Percentiles rank a stretch among this genome's conserved stretches.
Evolutionary conservation across 805 yeast species (phyloP).

Genomic region (Saccharomyces paradoxus): DNA sequence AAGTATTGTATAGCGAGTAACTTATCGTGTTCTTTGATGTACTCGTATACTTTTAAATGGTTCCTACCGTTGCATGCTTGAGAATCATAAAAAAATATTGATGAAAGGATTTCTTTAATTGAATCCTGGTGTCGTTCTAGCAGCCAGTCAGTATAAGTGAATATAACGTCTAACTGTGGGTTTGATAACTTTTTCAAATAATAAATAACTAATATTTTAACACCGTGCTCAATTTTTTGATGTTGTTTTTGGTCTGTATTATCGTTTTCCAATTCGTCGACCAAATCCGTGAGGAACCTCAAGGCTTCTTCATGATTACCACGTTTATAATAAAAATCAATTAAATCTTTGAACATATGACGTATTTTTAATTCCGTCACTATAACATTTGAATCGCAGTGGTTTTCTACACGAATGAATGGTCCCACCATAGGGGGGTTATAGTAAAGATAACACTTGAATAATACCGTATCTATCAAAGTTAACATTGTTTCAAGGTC

Average conservation of each 20-base stretch:
- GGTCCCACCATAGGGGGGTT: conserved; percentile 75
- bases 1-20: conserved; percentile 40
- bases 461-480: conserved; percentile 68
- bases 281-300: conserved; percentile 38
- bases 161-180: conserved; percentile 43
- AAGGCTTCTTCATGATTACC: conserved; percentile 60
- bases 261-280: conserved; percentile 17
- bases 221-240: conserved; percentile 7
- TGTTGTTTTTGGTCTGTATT: conserved; percentile 2
- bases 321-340: conserved; percentile 69
- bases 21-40: conserved; percentile 30
- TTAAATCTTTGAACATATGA: conserved; percentile 53
- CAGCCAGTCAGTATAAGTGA: conserved; percentile 47
- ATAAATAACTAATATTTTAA: conserved; percentile 29
- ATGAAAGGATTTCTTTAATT: conserved; percentile 30
- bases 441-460: conserved; percentile 61
- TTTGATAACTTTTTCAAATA: conserved; percentile 51
- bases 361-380: conserved; percentile 41
- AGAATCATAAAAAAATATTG: conserved; percentile 60
- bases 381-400: conserved; percentile 61
- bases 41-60: conserved; percentile 44
- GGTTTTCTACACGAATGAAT: conserved; percentile 64
- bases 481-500: conserved; percentile 34
- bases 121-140: conserved; percentile 30
- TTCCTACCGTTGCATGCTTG: conserved; percentile 53